Percentiles rank a stretch among this genome's conserved stretches.
Evolutionary conservation across 2,329 filamentous ascomycete genomes (phyloP).

Genomic region (Emericellopsis cladophorae): DNA sequence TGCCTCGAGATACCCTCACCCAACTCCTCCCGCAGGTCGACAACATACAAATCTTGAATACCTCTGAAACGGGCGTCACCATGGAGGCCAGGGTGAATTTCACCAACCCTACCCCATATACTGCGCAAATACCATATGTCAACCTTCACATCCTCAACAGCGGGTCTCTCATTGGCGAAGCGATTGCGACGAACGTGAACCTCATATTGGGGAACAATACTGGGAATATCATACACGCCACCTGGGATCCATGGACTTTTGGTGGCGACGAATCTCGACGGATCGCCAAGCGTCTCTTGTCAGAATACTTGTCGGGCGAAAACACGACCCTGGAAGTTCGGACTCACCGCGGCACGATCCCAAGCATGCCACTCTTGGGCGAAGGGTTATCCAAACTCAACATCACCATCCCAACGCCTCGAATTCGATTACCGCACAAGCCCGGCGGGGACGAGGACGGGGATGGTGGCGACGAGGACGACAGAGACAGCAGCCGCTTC

Average conservation of each 20-base stretch:
- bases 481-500: constrained; percentile 40
- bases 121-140: constrained; percentile 67
- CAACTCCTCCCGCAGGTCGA: constrained; percentile 50
- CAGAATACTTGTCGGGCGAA: constrained; percentile 74
- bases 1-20: constrained; percentile 38
- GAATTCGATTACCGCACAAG: constrained; percentile 44
- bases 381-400: constrained; percentile 59
- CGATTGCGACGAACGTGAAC: constrained; percentile 49
- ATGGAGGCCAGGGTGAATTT: constrained; percentile 66
- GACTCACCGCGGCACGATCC: constrained; percentile 61
- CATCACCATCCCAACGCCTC: constrained; percentile 60
- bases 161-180: constrained; percentile 61
- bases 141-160: constrained; percentile 68
- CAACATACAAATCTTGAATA: constrained; percentile 60
- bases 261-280: constrained; percentile 45
- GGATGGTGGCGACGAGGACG: constrained; percentile 21
- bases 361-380: constrained; percentile 59
- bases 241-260: constrained; percentile 57
- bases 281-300: constrained; percentile 62
- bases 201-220: constrained; percentile 61
- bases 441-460: constrained; percentile 22
- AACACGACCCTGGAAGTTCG: constrained; percentile 72
- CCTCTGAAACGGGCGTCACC: constrained; percentile 56
- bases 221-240: constrained; percentile 51
- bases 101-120: constrained; percentile 83